Conservation (phyloP, 495 filamentous ascomycete genomes). For the Amorphotheca resinae region DNA sequence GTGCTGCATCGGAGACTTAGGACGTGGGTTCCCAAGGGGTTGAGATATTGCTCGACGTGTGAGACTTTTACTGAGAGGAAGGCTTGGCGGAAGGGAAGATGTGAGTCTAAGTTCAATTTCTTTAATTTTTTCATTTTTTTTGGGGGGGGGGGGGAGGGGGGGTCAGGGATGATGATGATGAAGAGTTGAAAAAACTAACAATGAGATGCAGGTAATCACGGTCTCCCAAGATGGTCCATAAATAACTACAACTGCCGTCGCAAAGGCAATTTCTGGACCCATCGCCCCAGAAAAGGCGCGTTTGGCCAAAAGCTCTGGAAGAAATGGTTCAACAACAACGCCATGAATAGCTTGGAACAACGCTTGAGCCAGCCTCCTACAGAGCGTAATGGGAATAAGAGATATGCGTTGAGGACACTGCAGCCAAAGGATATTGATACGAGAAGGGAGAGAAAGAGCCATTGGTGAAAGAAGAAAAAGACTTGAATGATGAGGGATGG, state of each 20-base stretch:
- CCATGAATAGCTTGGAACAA: slow-evolving; percentile 13
- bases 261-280: slow-evolving; percentile 12
- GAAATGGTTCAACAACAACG: slow-evolving; percentile 17
- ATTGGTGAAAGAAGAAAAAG: too few relatives aligned
- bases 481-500: background rate
- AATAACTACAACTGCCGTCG: background rate
- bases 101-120: slow-evolving; percentile 3
- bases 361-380: slow-evolving; percentile 1
- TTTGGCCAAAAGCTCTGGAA: slow-evolving; percentile 17
- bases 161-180: too few relatives aligned
- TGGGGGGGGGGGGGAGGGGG: too few relatives aligned
- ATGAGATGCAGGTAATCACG: slow-evolving; percentile 14
- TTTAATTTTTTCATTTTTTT: too few relatives aligned
- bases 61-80: slow-evolving; percentile 16
- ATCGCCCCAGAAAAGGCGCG: slow-evolving; percentile 9
- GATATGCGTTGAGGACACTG: slow-evolving; percentile 14
- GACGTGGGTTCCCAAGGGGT: slow-evolving; percentile 11
- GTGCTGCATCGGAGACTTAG: slow-evolving; percentile 11
- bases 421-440: slow-evolving; percentile 9
- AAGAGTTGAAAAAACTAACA: background rate
- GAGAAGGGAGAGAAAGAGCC: slow-evolving; percentile 34
- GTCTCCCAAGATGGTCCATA: slow-evolving; percentile 6
- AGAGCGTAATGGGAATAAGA: slow-evolving; percentile 6
- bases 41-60: slow-evolving; percentile 15
- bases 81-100: slow-evolving; percentile 8